Evolutionary conservation across 1,284 basidiomycete species (phyloP), one percentile per base, ranked within the genome.

Genomic region (Pseudomicrostroma phylloplanum): DNA sequence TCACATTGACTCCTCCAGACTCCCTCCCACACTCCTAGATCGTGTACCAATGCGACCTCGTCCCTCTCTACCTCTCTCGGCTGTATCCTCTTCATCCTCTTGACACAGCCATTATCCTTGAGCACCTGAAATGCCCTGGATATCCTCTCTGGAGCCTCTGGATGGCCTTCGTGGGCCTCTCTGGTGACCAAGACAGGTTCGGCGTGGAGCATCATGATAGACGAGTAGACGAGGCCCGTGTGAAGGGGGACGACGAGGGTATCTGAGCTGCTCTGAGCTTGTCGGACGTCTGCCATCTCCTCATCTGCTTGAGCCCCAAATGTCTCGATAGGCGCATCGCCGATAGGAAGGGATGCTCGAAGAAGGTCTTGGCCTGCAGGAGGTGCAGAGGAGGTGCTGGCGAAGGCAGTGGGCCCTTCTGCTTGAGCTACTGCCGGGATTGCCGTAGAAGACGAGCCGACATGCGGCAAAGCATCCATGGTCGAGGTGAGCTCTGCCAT

Each of bases 1-100:
- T 25, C 21, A 30, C 11, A 55, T 21, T 36, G 30, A 36, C 30
- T 36, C 9, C 30, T 36, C 30, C 30, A 36, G 21, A 98, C 88
- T 78, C 91, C 91, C 65, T 92, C 85, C 92, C 92, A 96, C 69
- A 93, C 87, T 58, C 89, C 88, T 69, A 89, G 85, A 57, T 87
- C 88, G 79, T 99, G 94, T 0, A 97, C 91, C 9, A 96, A 86
- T 60, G 89, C 81, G 9, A 88, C 89, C 80, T 98, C 93, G 46
- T 88, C 84, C 64, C 85, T 85, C 49, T 84, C 82, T 3, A 89
- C 91, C 57, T 86, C 84, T 48, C 90, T 84, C 67, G 90, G 88
- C 0, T 86, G 86, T 40, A 99, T 81, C 63, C 84, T 84, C 72
- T 87, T 85, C 91, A 96, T 96, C 68, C 86, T 84, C 21, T 81